Evolutionary conservation across 2,329 filamentous ascomycete species (phyloP).

Genomic region (Endocalyx cinctus): DNA sequence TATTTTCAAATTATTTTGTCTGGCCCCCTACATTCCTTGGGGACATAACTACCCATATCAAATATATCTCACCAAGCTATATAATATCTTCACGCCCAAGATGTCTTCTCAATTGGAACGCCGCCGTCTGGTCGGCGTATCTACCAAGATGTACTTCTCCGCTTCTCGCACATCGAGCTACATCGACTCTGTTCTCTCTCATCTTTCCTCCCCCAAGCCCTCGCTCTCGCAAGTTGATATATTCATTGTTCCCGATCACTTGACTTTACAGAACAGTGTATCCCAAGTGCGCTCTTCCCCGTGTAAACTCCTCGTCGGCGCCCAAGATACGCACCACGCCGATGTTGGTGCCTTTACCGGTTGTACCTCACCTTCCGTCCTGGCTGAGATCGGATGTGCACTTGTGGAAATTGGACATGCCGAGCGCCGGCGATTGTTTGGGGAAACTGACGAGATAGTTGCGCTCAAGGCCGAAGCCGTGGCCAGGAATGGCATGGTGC

Average conservation of each 20-base stretch:
- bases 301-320: conserved; percentile 61
- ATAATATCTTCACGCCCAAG: too few relatives aligned
- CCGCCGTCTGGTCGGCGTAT: conserved; percentile 66
- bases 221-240: conserved; percentile 33
- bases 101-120: conserved; percentile 26
- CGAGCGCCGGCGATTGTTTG: conserved; percentile 67
- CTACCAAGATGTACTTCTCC: conserved; percentile 78
- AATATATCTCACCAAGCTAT: too few relatives aligned
- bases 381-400: conserved; percentile 62
- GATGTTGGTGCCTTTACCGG: conserved; percentile 72
- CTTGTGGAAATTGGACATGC: conserved; percentile 80
- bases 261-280: conserved; percentile 56
- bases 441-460: conserved; percentile 66
- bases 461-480: conserved; percentile 67
- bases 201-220: conserved; percentile 28
- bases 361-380: conserved; percentile 65
- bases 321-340: conserved; percentile 71
- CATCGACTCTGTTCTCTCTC: conserved; percentile 43
- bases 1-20: too few relatives aligned
- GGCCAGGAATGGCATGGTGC: conserved; percentile 65
- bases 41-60: too few relatives aligned
- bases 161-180: conserved; percentile 57
- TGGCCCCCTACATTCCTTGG: too few relatives aligned
- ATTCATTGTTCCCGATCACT: conserved; percentile 74
- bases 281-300: conserved; percentile 39